Evolutionary conservation across 805 yeast species (phyloP), one percentile per base, ranked within the genome.

Genomic region (Diddensiella santjacobensis): DNA sequence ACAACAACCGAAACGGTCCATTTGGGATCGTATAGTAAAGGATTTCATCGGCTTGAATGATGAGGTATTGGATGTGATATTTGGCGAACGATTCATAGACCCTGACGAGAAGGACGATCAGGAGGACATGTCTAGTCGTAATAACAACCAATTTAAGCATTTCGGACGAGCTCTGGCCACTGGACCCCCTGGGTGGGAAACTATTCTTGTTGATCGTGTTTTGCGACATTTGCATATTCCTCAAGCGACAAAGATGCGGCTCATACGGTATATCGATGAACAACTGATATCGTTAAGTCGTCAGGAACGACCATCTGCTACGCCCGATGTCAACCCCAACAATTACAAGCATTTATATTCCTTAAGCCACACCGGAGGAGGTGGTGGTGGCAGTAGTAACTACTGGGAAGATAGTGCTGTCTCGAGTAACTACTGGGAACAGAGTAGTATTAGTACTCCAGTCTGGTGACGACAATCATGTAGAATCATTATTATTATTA

Each of bases 31-130:
- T 37, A 53, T 61, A 18, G 49, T 67, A 13, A 57, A 59, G 31
- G 61, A 60, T 47, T 54, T 63, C 35, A 58, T 66, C 40, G 65
- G 68, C 22, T 41, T 65, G 45, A 63, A 68, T 48, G 70, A 67
- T 45, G 59, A 62, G 40, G 63, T 67, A 5, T 52, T 68, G 45
- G 71, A 65, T 49, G 59, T 67, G 22, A 54, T 69, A 6, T 60
- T 65, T 41, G 65, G 67, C 20, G 57, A 53, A 30, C 57, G 59
- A 24, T 56, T 57, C 38, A 43, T 53, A 39, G 61, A 51, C 40
- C 48, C 53, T 2, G 40, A 30, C 22, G 19, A 24, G 29, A 17
- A 18, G 5, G 19, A 20, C 3, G 40, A 10, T 6, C 42, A 5
- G 31, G 8, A 35, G 22, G 29, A 3, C 13, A n/a, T 4, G 23